phyloP scores from a whole-genome alignment of 1,139 yeast species.

The Geotrichum histeridarum region DNA sequence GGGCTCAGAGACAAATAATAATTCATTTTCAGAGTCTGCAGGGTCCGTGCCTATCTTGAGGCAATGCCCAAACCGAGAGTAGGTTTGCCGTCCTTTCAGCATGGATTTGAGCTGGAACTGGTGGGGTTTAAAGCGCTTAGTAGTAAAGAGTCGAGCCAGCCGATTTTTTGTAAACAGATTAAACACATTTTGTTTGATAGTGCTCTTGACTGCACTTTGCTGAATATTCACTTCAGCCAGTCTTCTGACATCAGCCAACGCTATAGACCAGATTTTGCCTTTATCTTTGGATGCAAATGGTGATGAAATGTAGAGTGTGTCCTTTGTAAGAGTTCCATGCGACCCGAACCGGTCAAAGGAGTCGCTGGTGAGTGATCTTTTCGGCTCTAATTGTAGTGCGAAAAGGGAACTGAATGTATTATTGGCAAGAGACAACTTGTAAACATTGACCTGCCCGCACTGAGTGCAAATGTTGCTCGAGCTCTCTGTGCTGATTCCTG shows the following conservation, averaged over 20 bases:
- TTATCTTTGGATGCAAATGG: slow-evolving; percentile 39
- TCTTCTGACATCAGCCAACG: slow-evolving; percentile 26
- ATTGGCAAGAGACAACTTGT: slow-evolving; percentile 26
- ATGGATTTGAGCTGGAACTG: slow-evolving; percentile 31
- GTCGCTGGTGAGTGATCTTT: background rate
- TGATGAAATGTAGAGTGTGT: slow-evolving; percentile 37
- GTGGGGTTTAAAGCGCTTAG: slow-evolving; percentile 26
- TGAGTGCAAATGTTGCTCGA: slow-evolving; percentile 27
- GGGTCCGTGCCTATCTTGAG: slow-evolving; percentile 23
- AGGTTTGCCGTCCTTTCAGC: background rate
- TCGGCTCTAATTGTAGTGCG: background rate
- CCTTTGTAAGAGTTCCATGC: slow-evolving; percentile 30
- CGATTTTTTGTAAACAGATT: no score
- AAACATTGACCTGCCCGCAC: slow-evolving; percentile 42
- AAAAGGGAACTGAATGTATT: slow-evolving; percentile 12
- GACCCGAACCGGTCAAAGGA: slow-evolving; percentile 37
- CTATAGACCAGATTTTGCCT: slow-evolving; percentile 46
- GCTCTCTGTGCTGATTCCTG: slow-evolving; percentile 28
- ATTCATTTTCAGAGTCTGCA: slow-evolving; percentile 13
- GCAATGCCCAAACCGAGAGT: slow-evolving; percentile 42
- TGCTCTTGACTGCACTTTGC: slow-evolving; percentile 2
- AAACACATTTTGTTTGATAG: slow-evolving; percentile 10
- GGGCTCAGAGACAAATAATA: slow-evolving; percentile 47
- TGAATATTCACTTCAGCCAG: background rate
- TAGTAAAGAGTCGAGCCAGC: background rate